Conservation (phyloP, 305 asterid genomes). For the Fraxinus platypoda region DNA sequence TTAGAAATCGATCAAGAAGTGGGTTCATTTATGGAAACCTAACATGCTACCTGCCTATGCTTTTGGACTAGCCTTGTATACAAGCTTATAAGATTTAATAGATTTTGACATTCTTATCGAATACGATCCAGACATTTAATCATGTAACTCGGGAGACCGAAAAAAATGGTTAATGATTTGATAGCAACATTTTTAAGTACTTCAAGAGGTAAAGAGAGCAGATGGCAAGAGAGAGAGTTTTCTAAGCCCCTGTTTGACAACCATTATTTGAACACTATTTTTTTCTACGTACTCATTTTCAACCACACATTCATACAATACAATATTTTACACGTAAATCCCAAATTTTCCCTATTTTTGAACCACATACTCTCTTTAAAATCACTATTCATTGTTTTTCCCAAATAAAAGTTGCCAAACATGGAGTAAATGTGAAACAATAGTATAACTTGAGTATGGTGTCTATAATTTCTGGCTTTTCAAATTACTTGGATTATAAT, state of each 20-base stretch:
- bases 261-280: too few relatives aligned
- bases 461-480: background rate
- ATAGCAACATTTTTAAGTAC: constrained; percentile 6
- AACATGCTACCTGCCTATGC: background rate
- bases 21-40: background rate
- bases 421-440: background rate
- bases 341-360: too few relatives aligned
- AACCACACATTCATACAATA: too few relatives aligned
- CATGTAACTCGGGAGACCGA: background rate
- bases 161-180: background rate
- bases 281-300: too few relatives aligned
- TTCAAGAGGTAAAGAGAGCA: background rate
- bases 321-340: too few relatives aligned
- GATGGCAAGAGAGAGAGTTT: background rate
- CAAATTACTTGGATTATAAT: background rate
- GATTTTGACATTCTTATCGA: background rate
- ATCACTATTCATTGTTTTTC: too few relatives aligned
- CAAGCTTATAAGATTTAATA: background rate
- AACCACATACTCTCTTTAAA: too few relatives aligned
- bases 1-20: background rate
- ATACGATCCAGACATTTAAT: background rate
- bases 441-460: background rate
- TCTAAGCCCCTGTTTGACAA: background rate
- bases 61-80: background rate
- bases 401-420: too few relatives aligned